Conservation (phyloP, 768 basidiomycete genomes). For the Cubamyces sp. region DNA sequence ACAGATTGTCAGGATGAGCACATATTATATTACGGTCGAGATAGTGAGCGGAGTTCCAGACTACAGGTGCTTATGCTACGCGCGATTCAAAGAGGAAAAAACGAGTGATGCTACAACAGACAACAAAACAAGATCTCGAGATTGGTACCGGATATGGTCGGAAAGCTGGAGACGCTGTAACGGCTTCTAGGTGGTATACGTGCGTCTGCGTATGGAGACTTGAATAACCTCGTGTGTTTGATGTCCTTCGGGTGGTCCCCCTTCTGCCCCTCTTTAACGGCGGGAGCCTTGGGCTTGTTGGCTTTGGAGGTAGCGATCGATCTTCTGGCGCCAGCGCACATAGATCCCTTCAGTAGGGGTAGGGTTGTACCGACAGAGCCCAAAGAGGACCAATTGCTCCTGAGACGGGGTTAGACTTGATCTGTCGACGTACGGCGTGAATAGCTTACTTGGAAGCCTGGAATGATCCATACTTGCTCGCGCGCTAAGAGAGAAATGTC, state of each 20-base stretch:
- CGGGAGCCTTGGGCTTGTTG: slow-evolving; percentile 33
- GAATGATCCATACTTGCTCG: slow-evolving; percentile 77
- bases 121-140: slow-evolving; percentile 8
- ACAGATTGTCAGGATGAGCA: background rate
- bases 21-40: background rate
- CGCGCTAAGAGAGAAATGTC: slow-evolving; percentile 48
- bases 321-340: slow-evolving; percentile 60
- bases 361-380: slow-evolving; percentile 71
- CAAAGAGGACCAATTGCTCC: slow-evolving; percentile 77
- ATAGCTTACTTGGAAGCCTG: slow-evolving; percentile 60
- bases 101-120: slow-evolving; percentile 24
- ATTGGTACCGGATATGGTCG: slow-evolving; percentile 3
- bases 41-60: slow-evolving; percentile 1
- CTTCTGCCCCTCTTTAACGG: background rate
- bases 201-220: background rate
- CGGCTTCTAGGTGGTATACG: slow-evolving; percentile 11
- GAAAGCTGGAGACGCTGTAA: slow-evolving; percentile 9
- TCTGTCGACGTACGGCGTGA: no score
- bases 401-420: slow-evolving; percentile 5
- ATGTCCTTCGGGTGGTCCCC: background rate
- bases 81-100: background rate
- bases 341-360: slow-evolving; percentile 66
- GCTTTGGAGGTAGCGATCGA: slow-evolving; percentile 45
- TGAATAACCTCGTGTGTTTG: background rate
- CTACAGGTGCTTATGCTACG: slow-evolving; percentile 1